phyloP scores from a whole-genome alignment of 345 rosid species.

The Pistacia vera region DNA sequence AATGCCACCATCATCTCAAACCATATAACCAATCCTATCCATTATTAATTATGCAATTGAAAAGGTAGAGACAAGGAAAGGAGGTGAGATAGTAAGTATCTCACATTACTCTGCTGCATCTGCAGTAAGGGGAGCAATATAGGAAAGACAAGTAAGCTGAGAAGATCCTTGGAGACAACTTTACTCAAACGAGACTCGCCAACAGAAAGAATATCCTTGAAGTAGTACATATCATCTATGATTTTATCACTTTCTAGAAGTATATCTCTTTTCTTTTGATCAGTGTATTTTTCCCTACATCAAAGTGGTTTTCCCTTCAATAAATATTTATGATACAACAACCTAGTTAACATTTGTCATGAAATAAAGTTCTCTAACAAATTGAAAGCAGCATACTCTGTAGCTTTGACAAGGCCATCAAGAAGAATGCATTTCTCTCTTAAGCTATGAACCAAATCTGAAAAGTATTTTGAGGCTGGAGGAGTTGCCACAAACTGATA shows the following conservation, averaged over 20 bases:
- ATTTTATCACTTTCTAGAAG: slow-evolving; percentile 54
- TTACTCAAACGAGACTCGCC: slow-evolving; percentile 47
- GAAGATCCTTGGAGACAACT: slow-evolving; percentile 50
- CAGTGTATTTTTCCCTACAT: slow-evolving; percentile 42
- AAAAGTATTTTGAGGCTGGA: slow-evolving; percentile 60
- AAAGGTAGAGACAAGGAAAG: slow-evolving; percentile 11
- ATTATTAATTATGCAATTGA: not conserved
- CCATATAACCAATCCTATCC: slow-evolving; percentile 7
- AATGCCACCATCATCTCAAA: not conserved
- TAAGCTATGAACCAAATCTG: slow-evolving; percentile 52
- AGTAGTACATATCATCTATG: slow-evolving; percentile 66
- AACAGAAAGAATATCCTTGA: slow-evolving; percentile 58
- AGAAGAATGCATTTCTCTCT: slow-evolving; percentile 51
- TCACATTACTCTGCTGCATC: slow-evolving; percentile 44
- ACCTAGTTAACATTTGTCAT: not conserved
- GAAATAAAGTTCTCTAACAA: slow-evolving; percentile 12
- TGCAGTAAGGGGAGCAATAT: slow-evolving; percentile 47
- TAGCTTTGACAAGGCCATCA: slow-evolving; percentile 43
- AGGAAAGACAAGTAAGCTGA: slow-evolving; percentile 50
- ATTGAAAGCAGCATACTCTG: slow-evolving; percentile 38
- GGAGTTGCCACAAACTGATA: slow-evolving; percentile 53
- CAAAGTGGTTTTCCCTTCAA: slow-evolving; percentile 12
- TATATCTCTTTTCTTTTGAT: slow-evolving; percentile 35
- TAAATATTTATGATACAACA: slow-evolving; percentile 1
- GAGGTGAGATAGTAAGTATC: slow-evolving; percentile 29